Evolutionary conservation across 148 eudicot species (phyloP), one percentile per base, ranked within the genome.

Genomic region (Pharnaceum exiguum): DNA sequence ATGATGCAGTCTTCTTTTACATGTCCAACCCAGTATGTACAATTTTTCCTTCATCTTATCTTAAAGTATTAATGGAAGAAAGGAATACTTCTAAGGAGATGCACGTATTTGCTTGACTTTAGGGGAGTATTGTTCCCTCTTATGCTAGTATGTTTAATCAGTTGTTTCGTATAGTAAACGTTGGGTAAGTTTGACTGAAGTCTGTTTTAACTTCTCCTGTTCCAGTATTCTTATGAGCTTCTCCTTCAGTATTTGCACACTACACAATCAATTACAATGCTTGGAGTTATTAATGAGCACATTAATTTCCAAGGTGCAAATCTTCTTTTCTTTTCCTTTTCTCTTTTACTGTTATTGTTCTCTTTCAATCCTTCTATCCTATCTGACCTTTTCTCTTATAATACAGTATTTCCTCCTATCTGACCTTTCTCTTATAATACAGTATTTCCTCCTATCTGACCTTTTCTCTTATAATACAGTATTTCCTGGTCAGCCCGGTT

Each of bases 221-320:
- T n/a, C n/a, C 82, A 93, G 98, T 85, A 93, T 59, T 82, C 98
- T 23, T 89, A 85, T 58, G 98, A 83, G 40, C 86, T 93, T 55
- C 83, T 93, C 51, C 79, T 88, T 60, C 95, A 88, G 75, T 88
- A 88, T 75, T 72, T 93, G 19, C 98, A 88, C 77, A 88, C 78
- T 66, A 73, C 82, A 22, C 81, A 79, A 57, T 83, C 86, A 27
- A 81, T 83, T 27, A 83, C 82, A 11, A 88, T 93, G 89, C 96
- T 93, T 74, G 98, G 98, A 43, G 76, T 93, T 49, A 77, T 93
- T 63, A 93, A 93, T 54, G 98, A 93, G 73, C 98, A 83, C 70
- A 93, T 93, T 59, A 83, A 88, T 57, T 93, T 91, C 65, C 88
- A 87, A 76, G 87, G 95, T 89, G 62, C 44, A 47, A 7, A 31